Evolutionary conservation across 345 rosid genomes (phyloP).

Genomic region (Melaleuca alternifolia): DNA sequence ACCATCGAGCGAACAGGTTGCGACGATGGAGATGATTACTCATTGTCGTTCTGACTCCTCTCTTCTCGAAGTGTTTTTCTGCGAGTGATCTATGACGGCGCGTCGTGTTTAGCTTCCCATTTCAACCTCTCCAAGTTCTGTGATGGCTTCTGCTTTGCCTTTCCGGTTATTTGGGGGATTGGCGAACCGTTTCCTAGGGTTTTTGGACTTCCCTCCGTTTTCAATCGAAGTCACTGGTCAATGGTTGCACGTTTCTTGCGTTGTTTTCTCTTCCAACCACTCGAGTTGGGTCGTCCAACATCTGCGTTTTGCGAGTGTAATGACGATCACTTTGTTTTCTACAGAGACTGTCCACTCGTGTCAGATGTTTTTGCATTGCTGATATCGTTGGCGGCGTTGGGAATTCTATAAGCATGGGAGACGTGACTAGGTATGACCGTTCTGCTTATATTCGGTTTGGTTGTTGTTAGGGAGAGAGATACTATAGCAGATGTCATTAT

Average conservation of each 20-base stretch:
- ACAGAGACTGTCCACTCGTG: not conserved
- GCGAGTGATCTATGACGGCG: not conserved
- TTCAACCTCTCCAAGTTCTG: not conserved
- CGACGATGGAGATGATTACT: not conserved
- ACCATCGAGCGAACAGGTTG: not conserved
- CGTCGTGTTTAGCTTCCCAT: not conserved
- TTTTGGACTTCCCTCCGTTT: not conserved
- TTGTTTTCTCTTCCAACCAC: not conserved
- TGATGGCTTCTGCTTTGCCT: not conserved
- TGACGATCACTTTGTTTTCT: not conserved
- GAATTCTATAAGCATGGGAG: not conserved
- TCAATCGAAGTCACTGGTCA: not conserved
- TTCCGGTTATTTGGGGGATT: not conserved
- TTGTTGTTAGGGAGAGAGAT: not conserved
- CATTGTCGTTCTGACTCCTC: not conserved
- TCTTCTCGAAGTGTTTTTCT: not conserved
- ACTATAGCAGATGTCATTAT: not conserved
- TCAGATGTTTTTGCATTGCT: not conserved
- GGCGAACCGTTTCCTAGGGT: not conserved
- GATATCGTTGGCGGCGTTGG: not conserved
- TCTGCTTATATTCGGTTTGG: not conserved
- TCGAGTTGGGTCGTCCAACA: not conserved
- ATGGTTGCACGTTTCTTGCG: not conserved
- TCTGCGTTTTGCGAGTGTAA: not conserved
- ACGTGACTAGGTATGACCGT: not conserved